Evolutionary conservation across 768 basidiomycete species (phyloP), one percentile per base, ranked within the genome.

Genomic region (Xerocomellus chrysenteron): DNA sequence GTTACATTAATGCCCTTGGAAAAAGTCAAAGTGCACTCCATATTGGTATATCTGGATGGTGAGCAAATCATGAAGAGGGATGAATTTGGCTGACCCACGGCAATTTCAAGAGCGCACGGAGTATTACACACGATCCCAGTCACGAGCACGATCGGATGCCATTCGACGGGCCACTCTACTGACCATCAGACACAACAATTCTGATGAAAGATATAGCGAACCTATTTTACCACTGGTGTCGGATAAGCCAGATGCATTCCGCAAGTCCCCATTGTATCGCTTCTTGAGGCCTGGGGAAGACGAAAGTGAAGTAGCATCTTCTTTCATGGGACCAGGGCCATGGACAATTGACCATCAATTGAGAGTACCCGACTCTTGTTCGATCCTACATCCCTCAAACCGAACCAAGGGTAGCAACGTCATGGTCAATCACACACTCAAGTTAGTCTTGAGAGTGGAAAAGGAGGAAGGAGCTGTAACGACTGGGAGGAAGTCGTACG

Each of bases 1-100:
- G 77, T 99, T 30, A 86, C 90, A 1, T 75, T 98, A 52, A 83
- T 90, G 80, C 95, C 96, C 2, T 68, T 96, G 54, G 76, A 84
- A 30, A 96, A 96, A 68, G 78, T 93, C 69, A 91, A 87, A 69
- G 76, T 98, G 12, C 85, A 92, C 69, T 78, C 87, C 24, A 63
- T 98, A 19, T 77, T 81, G 1, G 83, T 90, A 4, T 76, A 80
- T 14, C 77, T 99, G 33, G 95, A 98, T 78, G 94, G 95, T 92
- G 64, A 60, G 82, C 58, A 43, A 35, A 32, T 40, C n/a, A 30
- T n/a, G 17, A 35, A 21, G n/a, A 9, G 11, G 35, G 21, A 13
- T 30, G 49, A 33, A 14, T 26, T 24, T 58, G 44, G 41, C 48
- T 54, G 46, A 61, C 43, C 5, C 17, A 1, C n/a, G 50, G 16